A percentile compares a stretch with the other conserved stretches of the same genome.
Evolutionary conservation across 176 grass and related monocot species (phyloP).

Genomic region (Melocanna baccifera): DNA sequence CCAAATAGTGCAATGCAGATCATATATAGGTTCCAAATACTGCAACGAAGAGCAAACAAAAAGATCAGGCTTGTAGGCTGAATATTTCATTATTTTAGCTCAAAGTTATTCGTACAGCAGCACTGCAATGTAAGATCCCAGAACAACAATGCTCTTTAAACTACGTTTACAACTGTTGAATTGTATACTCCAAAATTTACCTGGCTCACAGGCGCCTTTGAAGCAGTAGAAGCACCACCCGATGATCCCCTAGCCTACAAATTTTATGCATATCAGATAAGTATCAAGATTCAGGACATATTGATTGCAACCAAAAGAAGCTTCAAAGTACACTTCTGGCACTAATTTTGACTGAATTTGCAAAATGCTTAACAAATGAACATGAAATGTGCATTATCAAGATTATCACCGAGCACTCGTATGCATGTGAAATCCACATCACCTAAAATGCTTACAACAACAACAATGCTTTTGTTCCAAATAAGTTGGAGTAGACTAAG

Average conservation of each 20-base stretch:
- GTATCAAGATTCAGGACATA: slow-evolving; percentile 7
- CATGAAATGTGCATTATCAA: background rate
- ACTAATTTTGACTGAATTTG: background rate
- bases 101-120: background rate
- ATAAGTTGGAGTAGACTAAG: too few species aligned
- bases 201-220: slow-evolving; percentile 45
- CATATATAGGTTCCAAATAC: background rate
- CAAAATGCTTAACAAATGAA: background rate
- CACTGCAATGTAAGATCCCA: background rate
- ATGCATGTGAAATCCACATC: background rate
- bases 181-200: slow-evolving; percentile 20
- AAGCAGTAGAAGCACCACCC: slow-evolving; percentile 60
- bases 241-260: slow-evolving; percentile 64
- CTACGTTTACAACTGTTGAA: background rate
- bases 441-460: background rate
- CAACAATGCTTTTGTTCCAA: too few species aligned
- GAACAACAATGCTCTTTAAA: background rate
- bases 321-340: background rate
- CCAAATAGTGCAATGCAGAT: background rate
- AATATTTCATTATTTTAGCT: background rate
- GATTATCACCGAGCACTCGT: background rate
- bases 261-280: slow-evolving; percentile 13
- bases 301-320: background rate
- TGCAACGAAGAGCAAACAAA: background rate
- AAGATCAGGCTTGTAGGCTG: background rate